Evolutionary conservation across 163 green algal genomes (phyloP).

Genomic region (Prototheca stagnorum): DNA sequence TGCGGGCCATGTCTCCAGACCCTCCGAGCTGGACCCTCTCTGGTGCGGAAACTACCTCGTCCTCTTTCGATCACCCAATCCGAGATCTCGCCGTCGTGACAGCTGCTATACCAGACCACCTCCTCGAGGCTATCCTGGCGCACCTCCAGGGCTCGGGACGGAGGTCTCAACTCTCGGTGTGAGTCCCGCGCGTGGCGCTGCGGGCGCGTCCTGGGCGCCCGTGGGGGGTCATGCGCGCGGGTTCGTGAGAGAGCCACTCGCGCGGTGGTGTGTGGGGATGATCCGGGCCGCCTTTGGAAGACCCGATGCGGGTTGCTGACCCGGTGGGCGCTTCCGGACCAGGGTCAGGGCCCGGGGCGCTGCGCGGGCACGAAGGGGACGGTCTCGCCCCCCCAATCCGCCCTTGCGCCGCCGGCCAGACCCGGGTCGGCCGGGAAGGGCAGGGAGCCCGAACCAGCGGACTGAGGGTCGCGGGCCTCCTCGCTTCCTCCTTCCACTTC

Average conservation of each 20-base stretch:
- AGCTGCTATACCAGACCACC: conserved; percentile 2
- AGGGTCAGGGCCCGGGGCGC: too few relatives aligned
- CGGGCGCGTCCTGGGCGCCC: background rate
- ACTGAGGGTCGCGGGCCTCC: background rate
- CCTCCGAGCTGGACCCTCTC: too few relatives aligned
- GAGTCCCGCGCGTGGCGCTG: background rate
- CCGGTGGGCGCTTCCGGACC: background rate
- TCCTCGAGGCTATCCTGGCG: conserved; percentile 12
- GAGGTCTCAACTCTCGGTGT: conserved; percentile 15
- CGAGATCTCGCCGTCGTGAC: too few relatives aligned
- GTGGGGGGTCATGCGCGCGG: background rate
- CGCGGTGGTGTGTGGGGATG: background rate
- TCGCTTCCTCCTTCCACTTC: background rate
- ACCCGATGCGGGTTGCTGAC: background rate
- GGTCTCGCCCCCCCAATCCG: too few relatives aligned
- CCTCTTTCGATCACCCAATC: too few relatives aligned
- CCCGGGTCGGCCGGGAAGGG: background rate
- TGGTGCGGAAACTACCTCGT: too few relatives aligned
- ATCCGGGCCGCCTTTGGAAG: background rate
- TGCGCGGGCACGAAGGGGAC: too few relatives aligned
- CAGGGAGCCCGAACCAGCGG: background rate
- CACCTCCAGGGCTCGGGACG: conserved; percentile 6
- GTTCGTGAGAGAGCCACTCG: background rate
- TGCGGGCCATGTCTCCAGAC: too few relatives aligned
- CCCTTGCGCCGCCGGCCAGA: background rate